Conservation (phyloP, 345 rosid species). For the Turritis glabra region DNA sequence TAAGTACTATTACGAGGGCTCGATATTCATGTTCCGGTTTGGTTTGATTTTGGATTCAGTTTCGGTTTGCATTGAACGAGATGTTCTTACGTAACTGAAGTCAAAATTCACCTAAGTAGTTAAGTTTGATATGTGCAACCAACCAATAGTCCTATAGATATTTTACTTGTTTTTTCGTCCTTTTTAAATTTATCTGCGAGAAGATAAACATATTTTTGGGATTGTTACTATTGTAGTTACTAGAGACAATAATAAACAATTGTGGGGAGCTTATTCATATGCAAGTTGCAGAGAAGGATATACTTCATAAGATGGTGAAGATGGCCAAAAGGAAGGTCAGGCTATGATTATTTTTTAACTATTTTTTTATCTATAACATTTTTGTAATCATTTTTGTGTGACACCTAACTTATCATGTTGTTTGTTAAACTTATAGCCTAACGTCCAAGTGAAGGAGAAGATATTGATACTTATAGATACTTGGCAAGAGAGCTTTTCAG, state of each 20-base stretch:
- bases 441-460: conserved; percentile 92
- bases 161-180: not conserved
- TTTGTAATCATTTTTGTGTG: conserved; percentile 21
- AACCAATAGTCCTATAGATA: not conserved
- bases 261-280: conserved; percentile 98
- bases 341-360: not conserved
- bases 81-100: not conserved
- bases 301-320: conserved; percentile 93
- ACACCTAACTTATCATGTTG: conserved; percentile 33
- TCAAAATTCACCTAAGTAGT: not conserved
- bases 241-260: conserved; percentile 93
- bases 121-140: not conserved
- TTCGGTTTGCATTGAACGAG: no score
- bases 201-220: not conserved
- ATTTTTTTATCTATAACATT: not conserved
- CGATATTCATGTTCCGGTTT: not conserved
- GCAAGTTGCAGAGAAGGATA: conserved; percentile 93
- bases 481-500: conserved; percentile 99
- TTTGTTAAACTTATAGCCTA: conserved; percentile 56
- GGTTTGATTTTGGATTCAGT: not conserved
- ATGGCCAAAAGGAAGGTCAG: conserved; percentile 89
- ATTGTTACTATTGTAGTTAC: conserved; percentile 53
- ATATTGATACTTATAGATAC: conserved; percentile 82
- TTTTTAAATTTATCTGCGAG: not conserved
- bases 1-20: conserved; percentile 45